Base-by-base conservation (phyloP, 495 filamentous ascomycete genomes). In the Hypoxylon lienhwacheense region DNA sequence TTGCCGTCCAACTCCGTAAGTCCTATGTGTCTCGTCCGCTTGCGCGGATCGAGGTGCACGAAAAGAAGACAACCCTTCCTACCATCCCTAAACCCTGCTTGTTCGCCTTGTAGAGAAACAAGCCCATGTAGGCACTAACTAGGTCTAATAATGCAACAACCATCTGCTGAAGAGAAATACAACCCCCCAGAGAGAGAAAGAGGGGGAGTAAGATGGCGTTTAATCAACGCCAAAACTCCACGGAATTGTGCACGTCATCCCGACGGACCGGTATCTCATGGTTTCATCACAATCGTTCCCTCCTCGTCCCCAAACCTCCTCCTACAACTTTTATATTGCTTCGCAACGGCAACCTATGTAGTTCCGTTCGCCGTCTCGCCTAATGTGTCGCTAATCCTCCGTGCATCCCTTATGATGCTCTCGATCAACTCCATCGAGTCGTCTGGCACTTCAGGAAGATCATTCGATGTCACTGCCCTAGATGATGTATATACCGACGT, bases 361-460 rank as follows among this genome's bases (percentile, higher is more conserved):
- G 10, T 39, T 26, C 37, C 39, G n/a, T 26, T 28, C 8, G 35
- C 5, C 8, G 24, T 7, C 5, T 47, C 49, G 10, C 42, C 32
- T 16, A 48, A 65, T 4, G 57, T 53, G 15, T 49, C 52, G 33
- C 65, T 65, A 12, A 61, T 63, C 33, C 57, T 51, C 15, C 63
- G 58, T 8, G 65, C 65, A 45, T 61, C 59, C 22, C 55, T 50
- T n/a, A 81, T 75, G 54, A 81, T 74, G 58, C 71, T 71, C 64
- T 81, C 73, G 32, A 81, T 66, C n/a, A 81, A 46, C 22, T 72
- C 72, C 57, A 72, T 70, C 4, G 73, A 72, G 34, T 75, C 73
- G n/a, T 65, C 64, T 11, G 74, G 68, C 11, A 73, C 66, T 57
- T 72, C 73, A 7, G 68, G 66, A 20, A 71, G 61, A 25, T 69